Percentiles rank a stretch among this genome's conserved stretches.
Conservation (phyloP, 805 yeast genomes). For the Maudiozyma turicensis region DNA sequence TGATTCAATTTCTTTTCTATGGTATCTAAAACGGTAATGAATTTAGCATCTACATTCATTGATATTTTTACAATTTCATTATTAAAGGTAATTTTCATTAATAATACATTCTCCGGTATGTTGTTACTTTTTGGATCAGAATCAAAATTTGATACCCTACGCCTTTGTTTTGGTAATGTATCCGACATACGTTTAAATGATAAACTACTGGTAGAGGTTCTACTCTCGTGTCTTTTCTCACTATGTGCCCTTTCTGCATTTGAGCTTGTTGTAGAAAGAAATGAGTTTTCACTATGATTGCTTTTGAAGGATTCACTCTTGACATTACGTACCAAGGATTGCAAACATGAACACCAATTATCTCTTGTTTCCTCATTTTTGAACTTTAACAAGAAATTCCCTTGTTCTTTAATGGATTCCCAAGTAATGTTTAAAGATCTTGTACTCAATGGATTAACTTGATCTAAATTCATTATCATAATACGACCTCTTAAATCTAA, state of each 20-base stretch:
- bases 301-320: conserved; percentile 28
- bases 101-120: conserved; percentile 31
- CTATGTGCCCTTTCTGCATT: conserved; percentile 1
- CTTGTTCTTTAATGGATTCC: conserved; percentile 83
- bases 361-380: conserved; percentile 72
- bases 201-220: conserved; percentile 17
- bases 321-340: conserved; percentile 27
- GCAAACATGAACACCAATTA: conserved; percentile 71
- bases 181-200: conserved; percentile 23
- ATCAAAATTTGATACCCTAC: conserved; percentile 16
- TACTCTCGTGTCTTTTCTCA: conserved; percentile 19
- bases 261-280: conserved; percentile 11
- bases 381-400: conserved; percentile 73
- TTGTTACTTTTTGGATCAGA: conserved; percentile 33
- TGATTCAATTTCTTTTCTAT: conserved; percentile 48
- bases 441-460: conserved; percentile 37
- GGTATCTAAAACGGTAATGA: conserved; percentile 45
- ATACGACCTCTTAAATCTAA: conserved; percentile 73
- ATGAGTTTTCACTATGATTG: conserved; percentile 21
- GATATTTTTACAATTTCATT: conserved; percentile 53
- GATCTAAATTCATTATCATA: conserved; percentile 56
- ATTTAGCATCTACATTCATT: conserved; percentile 43
- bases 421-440: conserved; percentile 60
- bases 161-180: conserved; percentile 17
- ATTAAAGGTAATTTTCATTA: conserved; percentile 35